Conservation (phyloP, 1,284 basidiomycete genomes). For the Termitomyces sp. region DNA sequence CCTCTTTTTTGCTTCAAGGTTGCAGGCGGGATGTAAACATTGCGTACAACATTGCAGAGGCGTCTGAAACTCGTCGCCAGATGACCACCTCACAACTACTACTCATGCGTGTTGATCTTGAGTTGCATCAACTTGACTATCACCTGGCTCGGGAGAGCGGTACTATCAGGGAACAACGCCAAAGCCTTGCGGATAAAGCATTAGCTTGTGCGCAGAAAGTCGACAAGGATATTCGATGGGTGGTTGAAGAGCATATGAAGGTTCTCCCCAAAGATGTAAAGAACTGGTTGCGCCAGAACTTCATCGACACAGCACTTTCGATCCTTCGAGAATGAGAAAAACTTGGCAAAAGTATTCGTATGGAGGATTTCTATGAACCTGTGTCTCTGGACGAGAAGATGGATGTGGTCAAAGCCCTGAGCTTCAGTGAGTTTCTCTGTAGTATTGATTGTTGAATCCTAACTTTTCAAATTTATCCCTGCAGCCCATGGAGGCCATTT, state of each 20-base stretch:
- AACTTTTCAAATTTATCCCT: background rate
- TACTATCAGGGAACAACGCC: conserved; percentile 12
- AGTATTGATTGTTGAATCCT: too few relatives aligned
- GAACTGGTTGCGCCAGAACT: conserved; percentile 28
- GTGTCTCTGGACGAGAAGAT: conserved; percentile 45
- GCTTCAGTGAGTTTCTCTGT: conserved; percentile 31
- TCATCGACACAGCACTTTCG: conserved; percentile 17
- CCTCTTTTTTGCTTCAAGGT: conserved; percentile 18
- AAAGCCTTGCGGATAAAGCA: conserved; percentile 16
- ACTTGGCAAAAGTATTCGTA: conserved; percentile 24
- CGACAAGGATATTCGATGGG: conserved; percentile 3
- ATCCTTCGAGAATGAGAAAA: conserved; percentile 28
- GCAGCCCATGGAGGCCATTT: conserved; percentile 45
- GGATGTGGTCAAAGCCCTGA: conserved; percentile 40
- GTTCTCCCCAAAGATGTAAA: conserved; percentile 17
- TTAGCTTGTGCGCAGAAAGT: conserved; percentile 5
- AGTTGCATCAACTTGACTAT: conserved; percentile 34
- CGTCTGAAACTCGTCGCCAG: conserved; percentile 34
- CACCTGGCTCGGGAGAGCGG: conserved; percentile 22
- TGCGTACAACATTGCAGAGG: conserved; percentile 28
- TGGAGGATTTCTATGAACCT: conserved; percentile 29
- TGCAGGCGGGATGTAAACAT: conserved; percentile 16
- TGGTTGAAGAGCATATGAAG: conserved; percentile 16
- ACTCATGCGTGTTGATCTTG: conserved; percentile 34
- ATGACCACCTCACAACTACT: conserved; percentile 30